Conservation (phyloP, 2,329 filamentous ascomycete species). For the Kalaharituber pfeilii region DNA sequence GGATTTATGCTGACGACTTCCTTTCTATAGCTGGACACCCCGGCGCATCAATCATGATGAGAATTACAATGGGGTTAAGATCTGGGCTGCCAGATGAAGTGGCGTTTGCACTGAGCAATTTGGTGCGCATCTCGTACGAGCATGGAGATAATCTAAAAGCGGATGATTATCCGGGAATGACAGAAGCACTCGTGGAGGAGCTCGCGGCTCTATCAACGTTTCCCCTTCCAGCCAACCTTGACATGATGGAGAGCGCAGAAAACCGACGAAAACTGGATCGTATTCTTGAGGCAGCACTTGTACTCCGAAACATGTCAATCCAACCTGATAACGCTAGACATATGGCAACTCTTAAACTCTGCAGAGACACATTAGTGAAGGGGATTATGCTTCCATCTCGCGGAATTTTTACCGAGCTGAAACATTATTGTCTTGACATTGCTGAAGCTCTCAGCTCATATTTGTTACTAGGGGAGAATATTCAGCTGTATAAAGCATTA, state of each 20-base stretch:
- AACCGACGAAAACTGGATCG: conserved; percentile 55
- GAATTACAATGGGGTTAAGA: conserved; percentile 47
- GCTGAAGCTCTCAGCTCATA: conserved; percentile 78
- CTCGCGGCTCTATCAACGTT: conserved; percentile 29
- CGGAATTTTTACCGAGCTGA: conserved; percentile 60
- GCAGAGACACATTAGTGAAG: conserved; percentile 71
- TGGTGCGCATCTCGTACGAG: conserved; percentile 91
- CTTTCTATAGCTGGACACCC: conserved; percentile 14
- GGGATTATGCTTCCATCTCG: conserved; percentile 58
- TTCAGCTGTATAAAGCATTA: conserved; percentile 44
- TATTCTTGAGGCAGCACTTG: conserved; percentile 70
- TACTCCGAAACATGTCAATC: conserved; percentile 92
- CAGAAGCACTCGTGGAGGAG: conserved; percentile 57
- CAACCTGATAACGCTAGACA: conserved; percentile 74
- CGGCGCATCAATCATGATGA: conserved; percentile 13
- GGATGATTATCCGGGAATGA: conserved; percentile 72
- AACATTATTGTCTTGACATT: conserved; percentile 80
- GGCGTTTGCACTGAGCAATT: conserved; percentile 78
- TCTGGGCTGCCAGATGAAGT: conserved; percentile 67
- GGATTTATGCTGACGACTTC: background rate
- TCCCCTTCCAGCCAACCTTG: conserved; percentile 29
- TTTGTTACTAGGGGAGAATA: conserved; percentile 50
- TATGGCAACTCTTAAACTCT: conserved; percentile 53
- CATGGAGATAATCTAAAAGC: conserved; percentile 92
- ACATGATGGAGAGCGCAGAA: conserved; percentile 51